Evolutionary conservation across 2,329 filamentous ascomycete genomes (phyloP), one percentile per base, ranked within the genome.

Genomic region (Simplicillium aogashimaense): DNA sequence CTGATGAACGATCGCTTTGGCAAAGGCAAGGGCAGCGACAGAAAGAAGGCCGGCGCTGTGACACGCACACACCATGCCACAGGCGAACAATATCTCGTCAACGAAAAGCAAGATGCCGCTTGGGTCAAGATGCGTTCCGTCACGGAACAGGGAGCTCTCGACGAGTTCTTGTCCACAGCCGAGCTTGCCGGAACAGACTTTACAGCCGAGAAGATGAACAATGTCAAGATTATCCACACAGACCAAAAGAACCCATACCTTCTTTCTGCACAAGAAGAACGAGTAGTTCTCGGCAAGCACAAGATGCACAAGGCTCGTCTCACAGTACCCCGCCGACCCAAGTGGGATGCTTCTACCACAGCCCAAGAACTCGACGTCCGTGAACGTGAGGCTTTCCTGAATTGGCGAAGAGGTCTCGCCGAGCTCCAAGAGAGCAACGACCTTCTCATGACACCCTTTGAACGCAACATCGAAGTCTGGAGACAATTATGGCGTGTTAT

Each of bases 111-210:
- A 59, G 89, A 97, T 67, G 92, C 90, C 29, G 76, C 86, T 51
- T 98, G 89, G 88, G 87, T 97, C 57, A 98, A 97, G 72, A 97
- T 98, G 92, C 87, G 90, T 68, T 95, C 87, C 60, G 86, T 98
- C 51, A 98, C 92, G 5, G 87, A 98, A 69, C 92, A 98, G 65
- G 89, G 83, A 50, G 89, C 89, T 35, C 78, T 98, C 46, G 92
- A 98, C 61, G 92, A 98, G 63, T 98, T 98, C 62, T 70, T 98
- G 48, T 86, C 84, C 42, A 98, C 92, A 2, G 94, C 92, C 47
- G 89, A 97, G 66, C 70, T 98, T 51, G 92, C 92, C n/a, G 90
- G 88, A 49, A 98, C 92, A 50, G 92, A 98, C 60, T 98, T 98
- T 63, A 97, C 90, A 1, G 94, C 92, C 20, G 89, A 97, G 70